These are phyloP conservation scores for Maudiozyma bulderi DNA, from an alignment of 805 yeast species.

Conservation along the genomic window DNA sequence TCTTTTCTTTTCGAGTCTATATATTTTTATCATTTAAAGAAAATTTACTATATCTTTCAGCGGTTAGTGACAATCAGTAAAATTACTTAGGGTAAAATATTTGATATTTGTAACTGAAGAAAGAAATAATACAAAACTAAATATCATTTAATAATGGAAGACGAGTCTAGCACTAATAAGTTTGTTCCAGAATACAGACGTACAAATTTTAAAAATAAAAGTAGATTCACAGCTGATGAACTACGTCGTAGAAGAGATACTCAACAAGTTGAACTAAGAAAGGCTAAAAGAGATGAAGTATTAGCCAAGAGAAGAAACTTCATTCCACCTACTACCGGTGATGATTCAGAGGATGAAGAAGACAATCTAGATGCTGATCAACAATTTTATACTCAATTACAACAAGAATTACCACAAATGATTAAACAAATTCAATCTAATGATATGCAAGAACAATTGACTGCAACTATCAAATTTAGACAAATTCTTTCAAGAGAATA, in stretches of 20 bases:
- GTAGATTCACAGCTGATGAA: slow-evolving; percentile 90
- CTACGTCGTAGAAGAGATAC: slow-evolving; percentile 96
- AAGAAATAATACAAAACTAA: too few species aligned
- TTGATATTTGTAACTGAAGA: too few species aligned
- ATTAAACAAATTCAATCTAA: slow-evolving; percentile 66
- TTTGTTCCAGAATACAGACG: slow-evolving; percentile 97
- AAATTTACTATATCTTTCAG: too few species aligned
- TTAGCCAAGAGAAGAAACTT: slow-evolving; percentile 88
- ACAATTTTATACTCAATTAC: slow-evolving; percentile 39
- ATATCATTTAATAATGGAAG: not conserved
- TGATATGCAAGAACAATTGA: slow-evolving; percentile 70
- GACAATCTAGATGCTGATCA: slow-evolving; percentile 35
- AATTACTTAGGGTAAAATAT: too few species aligned
- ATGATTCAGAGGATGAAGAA: slow-evolving; percentile 45
- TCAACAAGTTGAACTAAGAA: slow-evolving; percentile 92
- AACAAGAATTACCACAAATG: slow-evolving; percentile 74
- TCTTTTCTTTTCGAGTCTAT: too few species aligned
- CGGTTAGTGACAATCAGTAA: too few species aligned
- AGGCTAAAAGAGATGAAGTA: slow-evolving; percentile 92
- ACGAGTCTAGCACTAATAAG: slow-evolving; percentile 40
- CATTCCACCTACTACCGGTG: slow-evolving; percentile 36
- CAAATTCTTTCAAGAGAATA: slow-evolving; percentile 88
- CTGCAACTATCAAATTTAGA: slow-evolving; percentile 87
- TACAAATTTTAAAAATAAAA: slow-evolving; percentile 89
- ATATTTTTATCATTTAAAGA: too few species aligned